Evolutionary conservation across 441 rosid species (phyloP), one percentile per base, ranked within the genome.

Genomic region (Geranium incanum): DNA sequence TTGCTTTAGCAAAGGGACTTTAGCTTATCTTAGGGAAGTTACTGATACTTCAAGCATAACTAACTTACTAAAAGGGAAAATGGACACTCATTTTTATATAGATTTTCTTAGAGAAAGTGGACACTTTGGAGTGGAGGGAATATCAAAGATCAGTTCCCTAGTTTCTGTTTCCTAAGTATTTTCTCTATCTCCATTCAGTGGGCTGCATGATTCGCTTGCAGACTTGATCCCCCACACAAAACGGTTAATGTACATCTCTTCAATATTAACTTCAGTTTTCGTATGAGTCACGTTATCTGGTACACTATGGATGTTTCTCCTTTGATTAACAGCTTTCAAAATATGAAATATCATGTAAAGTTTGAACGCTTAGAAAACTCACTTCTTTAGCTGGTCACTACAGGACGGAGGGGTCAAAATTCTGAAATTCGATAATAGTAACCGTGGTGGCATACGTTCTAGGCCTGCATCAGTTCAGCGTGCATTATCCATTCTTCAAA

Each of bases 331-430:
- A 2, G 18, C 68, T 36, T 66, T 13, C 37, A 13, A 13, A 66
- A 36, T 37, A 12, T 66, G 68, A 39, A 11, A 8, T 66, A 2
- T 66, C 8, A 3, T 67, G 67, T 15, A n/a, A 33, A 11, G n/a
- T 28, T 21, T 38, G 45, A 19, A 6, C 3, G 21, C 36, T 4
- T 66, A 11, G 50, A 67, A 41, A 72, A 16, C 68, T 69, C 45
- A 60, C 70, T 69, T 55, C 21, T 36, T 60, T 9, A 68, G 23
- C 15, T 67, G 41, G 70, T 71, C 77, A 68, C 66, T 48, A 67
- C 84, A 95, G 99, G 96, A 92, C 84, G 99, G 98, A 80, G 82
- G 87, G 70, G 89, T 90, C 19, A 85, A 91, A 38, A 84, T 95
- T 75, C 78, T 90, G 28, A 92, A 88, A 86, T 92, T 87, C 78